A percentile compares a stretch with the other conserved stretches of the same genome.
Evolutionary conservation across 805 yeast species (phyloP).

Genomic region (Ogataea paraovalis): DNA sequence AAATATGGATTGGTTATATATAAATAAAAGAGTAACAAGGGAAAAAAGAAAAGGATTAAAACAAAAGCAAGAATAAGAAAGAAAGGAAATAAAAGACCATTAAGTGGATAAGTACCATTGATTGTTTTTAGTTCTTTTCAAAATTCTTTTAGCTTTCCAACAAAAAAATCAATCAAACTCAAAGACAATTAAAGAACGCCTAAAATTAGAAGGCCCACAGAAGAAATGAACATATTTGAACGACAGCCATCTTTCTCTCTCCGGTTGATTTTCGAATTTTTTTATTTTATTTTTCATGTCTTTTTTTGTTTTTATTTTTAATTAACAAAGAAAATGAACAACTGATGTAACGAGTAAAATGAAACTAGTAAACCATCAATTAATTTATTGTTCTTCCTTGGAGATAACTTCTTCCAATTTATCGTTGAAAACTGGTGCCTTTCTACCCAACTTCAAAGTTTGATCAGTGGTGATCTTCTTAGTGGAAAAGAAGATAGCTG

Average conservation of each 20-base stretch:
- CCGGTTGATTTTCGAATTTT: neutral
- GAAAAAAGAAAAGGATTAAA: neutral
- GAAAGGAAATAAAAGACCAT: neutral
- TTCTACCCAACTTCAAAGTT: slow-evolving; percentile 46
- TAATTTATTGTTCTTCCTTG: slow-evolving; percentile 20
- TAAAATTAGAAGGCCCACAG: neutral
- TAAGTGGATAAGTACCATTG: too few relatives aligned
- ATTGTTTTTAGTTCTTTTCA: too few relatives aligned
- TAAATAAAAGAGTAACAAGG: slow-evolving; percentile 1
- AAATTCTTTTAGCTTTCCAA: neutral
- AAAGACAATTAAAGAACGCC: neutral
- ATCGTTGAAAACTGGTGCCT: slow-evolving; percentile 39
- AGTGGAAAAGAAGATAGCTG: slow-evolving; percentile 49
- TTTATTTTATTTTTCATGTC: neutral
- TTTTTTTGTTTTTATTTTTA: neutral
- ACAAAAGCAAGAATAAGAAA: neutral
- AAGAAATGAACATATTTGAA: neutral
- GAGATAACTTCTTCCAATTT: slow-evolving; percentile 33
- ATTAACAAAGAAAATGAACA: neutral
- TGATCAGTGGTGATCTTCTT: slow-evolving; percentile 48
- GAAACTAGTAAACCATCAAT: neutral
- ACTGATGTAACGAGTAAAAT: neutral
- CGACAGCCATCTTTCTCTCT: neutral
- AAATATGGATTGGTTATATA: slow-evolving; percentile 2
- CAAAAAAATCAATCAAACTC: neutral